These are phyloP conservation scores for Auricularia cornea DNA, from an alignment of 768 basidiomycete species.

Conservation along the genomic window DNA sequence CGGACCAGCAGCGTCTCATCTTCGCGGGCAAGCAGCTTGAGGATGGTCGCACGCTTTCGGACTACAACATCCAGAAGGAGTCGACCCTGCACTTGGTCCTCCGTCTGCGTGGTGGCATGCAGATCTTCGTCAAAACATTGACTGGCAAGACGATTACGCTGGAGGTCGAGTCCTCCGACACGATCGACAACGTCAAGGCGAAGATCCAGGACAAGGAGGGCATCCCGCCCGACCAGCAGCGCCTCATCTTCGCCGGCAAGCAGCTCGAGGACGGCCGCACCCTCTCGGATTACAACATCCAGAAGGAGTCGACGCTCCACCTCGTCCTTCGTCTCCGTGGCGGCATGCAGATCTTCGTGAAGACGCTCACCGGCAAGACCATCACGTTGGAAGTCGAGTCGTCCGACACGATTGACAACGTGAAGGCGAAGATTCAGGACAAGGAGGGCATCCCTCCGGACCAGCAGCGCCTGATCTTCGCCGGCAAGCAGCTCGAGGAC, in stretches of 20 bases:
- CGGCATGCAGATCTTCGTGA: slow-evolving; percentile 66
- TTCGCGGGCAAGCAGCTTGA: slow-evolving; percentile 92
- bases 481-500: slow-evolving; percentile 72
- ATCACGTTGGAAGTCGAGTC: slow-evolving; percentile 71
- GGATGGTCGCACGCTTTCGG: slow-evolving; percentile 82
- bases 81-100: slow-evolving; percentile 58
- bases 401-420: slow-evolving; percentile 68
- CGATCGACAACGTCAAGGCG: slow-evolving; percentile 37
- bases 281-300: slow-evolving; percentile 34
- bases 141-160: slow-evolving; percentile 41
- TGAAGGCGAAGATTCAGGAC: slow-evolving; percentile 72
- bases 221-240: slow-evolving; percentile 32
- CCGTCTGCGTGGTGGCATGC: slow-evolving; percentile 35
- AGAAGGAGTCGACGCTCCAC: slow-evolving; percentile 26
- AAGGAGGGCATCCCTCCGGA: slow-evolving; percentile 76
- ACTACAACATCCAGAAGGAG: slow-evolving; percentile 90
- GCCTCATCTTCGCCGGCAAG: slow-evolving; percentile 42
- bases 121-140: slow-evolving; percentile 35
- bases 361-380: slow-evolving; percentile 68
- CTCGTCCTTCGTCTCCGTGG: slow-evolving; percentile 59
- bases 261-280: slow-evolving; percentile 40
- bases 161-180: slow-evolving; percentile 38
- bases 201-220: slow-evolving; percentile 30
- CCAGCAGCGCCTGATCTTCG: slow-evolving; percentile 72
- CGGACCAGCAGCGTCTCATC: slow-evolving; percentile 85